phyloP scores from a whole-genome alignment of 768 basidiomycete species.

The Suillus cothurnatus region DNA sequence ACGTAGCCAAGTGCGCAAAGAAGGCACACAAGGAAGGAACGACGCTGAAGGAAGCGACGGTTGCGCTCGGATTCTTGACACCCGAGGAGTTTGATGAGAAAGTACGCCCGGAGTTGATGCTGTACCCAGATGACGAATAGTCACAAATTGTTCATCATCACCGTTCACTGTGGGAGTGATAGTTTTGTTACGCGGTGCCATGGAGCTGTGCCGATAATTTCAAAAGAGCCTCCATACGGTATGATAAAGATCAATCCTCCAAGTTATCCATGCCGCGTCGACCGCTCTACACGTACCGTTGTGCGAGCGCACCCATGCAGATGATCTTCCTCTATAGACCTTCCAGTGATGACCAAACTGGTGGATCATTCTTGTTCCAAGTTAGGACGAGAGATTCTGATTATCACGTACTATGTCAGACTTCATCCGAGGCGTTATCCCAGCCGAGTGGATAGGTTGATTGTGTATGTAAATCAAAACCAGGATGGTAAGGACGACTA shows the following conservation, averaged over 20 bases:
- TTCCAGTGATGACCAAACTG: background rate
- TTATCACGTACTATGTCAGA: background rate
- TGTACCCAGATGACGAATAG: conserved; percentile 62
- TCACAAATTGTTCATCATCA: background rate
- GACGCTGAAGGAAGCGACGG: conserved; percentile 94
- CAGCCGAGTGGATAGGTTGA: background rate
- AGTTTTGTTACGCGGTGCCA: background rate
- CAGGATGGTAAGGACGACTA: background rate
- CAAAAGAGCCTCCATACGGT: background rate
- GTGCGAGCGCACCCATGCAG: background rate
- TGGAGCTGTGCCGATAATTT: background rate
- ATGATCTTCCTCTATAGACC: too few species aligned
- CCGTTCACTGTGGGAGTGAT: background rate
- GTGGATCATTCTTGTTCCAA: background rate
- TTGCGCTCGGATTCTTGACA: conserved; percentile 82
- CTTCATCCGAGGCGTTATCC: background rate
- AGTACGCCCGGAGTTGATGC: conserved; percentile 91
- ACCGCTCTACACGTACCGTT: background rate
- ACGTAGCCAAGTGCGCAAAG: conserved; percentile 98
- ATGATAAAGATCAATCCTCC: background rate
- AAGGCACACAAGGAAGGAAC: conserved; percentile 99
- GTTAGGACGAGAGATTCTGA: background rate
- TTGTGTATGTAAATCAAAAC: background rate
- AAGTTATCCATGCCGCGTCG: background rate
- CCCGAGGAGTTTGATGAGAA: conserved; percentile 93